Percentiles rank a stretch among this genome's conserved stretches.
Conservation (phyloP, 495 filamentous ascomycete genomes). For the Wilcoxina mikolae region DNA sequence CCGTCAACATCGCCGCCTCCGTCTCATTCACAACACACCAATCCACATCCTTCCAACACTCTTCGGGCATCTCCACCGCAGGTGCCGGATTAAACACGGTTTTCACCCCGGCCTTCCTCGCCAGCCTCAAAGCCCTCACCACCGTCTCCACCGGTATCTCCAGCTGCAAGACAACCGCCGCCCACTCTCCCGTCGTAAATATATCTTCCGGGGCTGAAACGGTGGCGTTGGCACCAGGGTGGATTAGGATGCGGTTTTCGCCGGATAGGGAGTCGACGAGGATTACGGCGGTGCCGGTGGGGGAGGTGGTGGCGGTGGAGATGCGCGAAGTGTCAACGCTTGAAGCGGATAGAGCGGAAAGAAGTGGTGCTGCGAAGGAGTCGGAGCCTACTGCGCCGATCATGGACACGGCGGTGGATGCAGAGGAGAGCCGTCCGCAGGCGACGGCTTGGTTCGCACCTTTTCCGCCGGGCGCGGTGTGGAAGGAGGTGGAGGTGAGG, state of each 20-base stretch:
- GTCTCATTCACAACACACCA: conserved; percentile 85
- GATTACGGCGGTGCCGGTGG: conserved; percentile 67
- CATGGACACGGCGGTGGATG: conserved; percentile 46
- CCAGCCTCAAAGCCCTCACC: conserved; percentile 45
- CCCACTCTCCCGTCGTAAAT: conserved; percentile 16
- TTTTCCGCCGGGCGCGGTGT: conserved; percentile 75
- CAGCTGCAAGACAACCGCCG: conserved; percentile 67
- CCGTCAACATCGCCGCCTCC: conserved; percentile 60
- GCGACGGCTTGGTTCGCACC: conserved; percentile 94
- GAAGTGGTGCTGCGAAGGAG: conserved; percentile 42
- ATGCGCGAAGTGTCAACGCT: conserved; percentile 7
- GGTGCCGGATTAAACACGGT: conserved; percentile 63
- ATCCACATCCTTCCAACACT: conserved; percentile 52
- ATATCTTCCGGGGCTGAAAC: conserved; percentile 34
- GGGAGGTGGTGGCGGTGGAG: conserved; percentile 11
- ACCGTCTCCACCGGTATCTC: conserved; percentile 68
- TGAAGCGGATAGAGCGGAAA: conserved; percentile 23
- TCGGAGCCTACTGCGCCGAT: conserved; percentile 68
- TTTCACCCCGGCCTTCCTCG: conserved; percentile 36
- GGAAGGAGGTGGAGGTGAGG: conserved; percentile 61
- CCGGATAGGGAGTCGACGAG: conserved; percentile 61
- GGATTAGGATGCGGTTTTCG: conserved; percentile 76
- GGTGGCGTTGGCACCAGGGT: conserved; percentile 61
- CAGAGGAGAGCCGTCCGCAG: conserved; percentile 47
- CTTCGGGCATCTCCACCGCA: conserved; percentile 51